Base-by-base conservation (phyloP, 2,329 filamentous ascomycete species). In the Sclerotinia nivalis region DNA sequence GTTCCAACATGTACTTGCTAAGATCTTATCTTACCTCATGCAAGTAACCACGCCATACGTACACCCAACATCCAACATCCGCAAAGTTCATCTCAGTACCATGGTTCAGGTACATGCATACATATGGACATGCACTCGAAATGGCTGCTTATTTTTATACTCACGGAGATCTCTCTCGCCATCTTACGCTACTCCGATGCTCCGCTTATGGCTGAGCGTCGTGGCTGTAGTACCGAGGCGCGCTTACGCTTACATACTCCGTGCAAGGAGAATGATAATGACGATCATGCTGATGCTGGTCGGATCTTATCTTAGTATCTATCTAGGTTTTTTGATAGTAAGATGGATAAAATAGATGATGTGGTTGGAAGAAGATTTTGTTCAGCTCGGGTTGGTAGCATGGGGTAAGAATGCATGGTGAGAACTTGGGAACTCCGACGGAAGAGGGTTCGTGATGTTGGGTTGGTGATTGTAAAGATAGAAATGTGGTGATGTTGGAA, bases 121-220 rank as follows among this genome's bases (percentile, higher is more conserved):
- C 18, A 34, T 37, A 22, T 25, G 34, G 37, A 59, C 12, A 18
- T 4, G 37, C 22, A 18, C 31, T 15, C 12, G 22, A 10, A 34
- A 34, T 9, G 20, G 40, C 59, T 49, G 45, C 60, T 64, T 64
- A 37, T 50, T 49, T 25, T 62, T 37, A 10, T 15, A 25, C 22
- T 13, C 22, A 50, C 45, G 59, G 59, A 62, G 59, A 62, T 62
- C 59, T 34, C 34, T 15, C 20, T 49, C 5, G 18, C 22, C 45
- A 34, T 50, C 45, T 50, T 49, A 49, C 45, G 37, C 12, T n/a
- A 2, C 45, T 34, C 8, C 45, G 13, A 13, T 15, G 5, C 43
- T 62, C 59, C 60, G 60, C 60, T 64, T 64, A 50, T 64, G 45
- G 60, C 60, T 37, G 60, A 34, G 28, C 37, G 60, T 50, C 31